A percentile compares a stretch with the other conserved stretches of the same genome.
Evolutionary conservation across 2,329 filamentous ascomycete species (phyloP).

Genomic region (Knufia petricola): DNA sequence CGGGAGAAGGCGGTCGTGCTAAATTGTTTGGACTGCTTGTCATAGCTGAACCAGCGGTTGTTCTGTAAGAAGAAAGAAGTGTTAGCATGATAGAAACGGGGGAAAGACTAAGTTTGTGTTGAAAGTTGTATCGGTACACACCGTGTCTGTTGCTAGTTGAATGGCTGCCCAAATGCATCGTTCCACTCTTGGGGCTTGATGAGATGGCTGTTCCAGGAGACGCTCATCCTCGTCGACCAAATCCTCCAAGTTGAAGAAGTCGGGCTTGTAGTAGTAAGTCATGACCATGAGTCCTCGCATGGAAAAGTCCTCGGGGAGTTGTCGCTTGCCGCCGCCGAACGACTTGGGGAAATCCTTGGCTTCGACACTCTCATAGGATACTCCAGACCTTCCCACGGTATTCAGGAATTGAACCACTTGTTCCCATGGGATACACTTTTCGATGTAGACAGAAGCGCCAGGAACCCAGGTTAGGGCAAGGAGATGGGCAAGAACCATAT

Average conservation of each 20-base stretch:
- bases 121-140: neutral
- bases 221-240: constrained; percentile 47
- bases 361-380: constrained; percentile 29
- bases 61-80: constrained; percentile 20
- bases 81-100: neutral
- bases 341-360: constrained; percentile 33
- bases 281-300: constrained; percentile 49
- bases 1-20: constrained; percentile 21
- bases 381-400: constrained; percentile 36
- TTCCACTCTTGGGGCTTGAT: constrained; percentile 40
- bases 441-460: constrained; percentile 31
- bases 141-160: constrained; percentile 33
- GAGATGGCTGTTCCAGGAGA: constrained; percentile 41
- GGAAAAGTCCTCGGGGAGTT: constrained; percentile 50
- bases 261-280: constrained; percentile 40
- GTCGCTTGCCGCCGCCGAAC: constrained; percentile 32
- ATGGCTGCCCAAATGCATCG: constrained; percentile 44
- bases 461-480: constrained; percentile 33
- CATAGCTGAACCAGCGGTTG: constrained; percentile 33
- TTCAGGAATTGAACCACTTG: constrained; percentile 45
- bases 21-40: constrained; percentile 26
- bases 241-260: constrained; percentile 41
- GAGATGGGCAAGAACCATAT: constrained; percentile 47
- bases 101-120: neutral
- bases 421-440: constrained; percentile 42